Base-by-base conservation (phyloP, 2,329 filamentous ascomycete species). In the Claviceps digitariae region DNA sequence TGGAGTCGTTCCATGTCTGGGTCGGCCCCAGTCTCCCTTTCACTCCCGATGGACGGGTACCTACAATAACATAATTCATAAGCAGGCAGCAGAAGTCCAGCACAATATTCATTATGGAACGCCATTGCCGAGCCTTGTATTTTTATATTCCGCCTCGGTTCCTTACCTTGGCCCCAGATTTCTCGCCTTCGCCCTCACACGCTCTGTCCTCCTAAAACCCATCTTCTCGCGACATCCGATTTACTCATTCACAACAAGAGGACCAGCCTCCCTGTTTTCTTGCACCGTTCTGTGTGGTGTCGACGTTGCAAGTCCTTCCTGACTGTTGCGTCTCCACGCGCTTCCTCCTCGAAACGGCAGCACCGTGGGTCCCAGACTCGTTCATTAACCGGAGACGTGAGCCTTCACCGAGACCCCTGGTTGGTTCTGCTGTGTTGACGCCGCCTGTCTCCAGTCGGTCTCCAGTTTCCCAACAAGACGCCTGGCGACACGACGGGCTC, bases 301-400 rank as follows among this genome's bases (percentile, higher is more conserved):
- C 23, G 17, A 29, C 25, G 17, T 29, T 31, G 25, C 20, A 31
- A 27, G 25, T 49, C n/a, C 25, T 50, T 56, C 52, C 50, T n/a
- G n/a, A n/a, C 54, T 29, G 36, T 53, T 48, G 21, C 25, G 44
- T 49, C 43, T 50, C 54, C 51, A 29, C 50, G 41, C 48, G 40
- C 38, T 58, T 56, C 52, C 49, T 56, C 52, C 50, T 57, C 52
- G 50, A 53, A 54, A 56, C 52, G 27, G 52, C 57, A 55, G 48
- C 51, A 51, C 52, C 52, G 55, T 53, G 53, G 50, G 50, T 50
- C 51, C 52, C 51, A 50, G 48, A 50, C 52, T 51, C 46, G 12
- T 48, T 52, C 46, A 48, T 48, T 52, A 54, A 54, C 54, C 52
- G 53, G 57, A 52, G 54, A 58, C 53, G 38, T 53, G 55, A 54